A percentile compares a stretch with the other conserved stretches of the same genome.
Conservation (phyloP, 2,329 filamentous ascomycete genomes). For the Aspergillus sojae region DNA sequence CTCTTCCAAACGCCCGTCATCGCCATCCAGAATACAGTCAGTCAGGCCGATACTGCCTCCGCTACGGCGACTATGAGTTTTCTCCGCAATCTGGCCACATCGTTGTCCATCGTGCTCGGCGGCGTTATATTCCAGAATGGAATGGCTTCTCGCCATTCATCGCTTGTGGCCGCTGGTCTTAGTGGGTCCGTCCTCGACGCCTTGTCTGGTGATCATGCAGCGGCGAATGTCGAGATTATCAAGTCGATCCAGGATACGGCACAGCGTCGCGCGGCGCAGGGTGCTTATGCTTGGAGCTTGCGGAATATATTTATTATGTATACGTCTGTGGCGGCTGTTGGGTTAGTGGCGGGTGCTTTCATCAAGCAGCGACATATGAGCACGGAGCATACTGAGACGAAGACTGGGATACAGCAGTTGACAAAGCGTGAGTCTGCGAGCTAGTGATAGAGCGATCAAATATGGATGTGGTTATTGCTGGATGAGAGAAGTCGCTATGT, state of each 20-base stretch:
- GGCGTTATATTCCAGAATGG: constrained; percentile 77
- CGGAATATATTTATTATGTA: constrained; percentile 55
- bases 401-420: constrained; percentile 43
- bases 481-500: not conserved
- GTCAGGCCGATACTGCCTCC: constrained; percentile 51
- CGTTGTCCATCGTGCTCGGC: constrained; percentile 70
- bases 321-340: constrained; percentile 44
- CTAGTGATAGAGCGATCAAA: not conserved
- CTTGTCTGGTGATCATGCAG: constrained; percentile 46
- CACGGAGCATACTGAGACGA: constrained; percentile 55
- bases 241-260: constrained; percentile 37
- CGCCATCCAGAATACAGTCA: constrained; percentile 57
- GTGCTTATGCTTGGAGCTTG: constrained; percentile 52
- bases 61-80: constrained; percentile 58
- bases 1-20: constrained; percentile 60
- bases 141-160: constrained; percentile 20
- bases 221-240: constrained; percentile 50
- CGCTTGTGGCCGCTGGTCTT: constrained; percentile 57
- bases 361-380: constrained; percentile 50
- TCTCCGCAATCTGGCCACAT: constrained; percentile 68
- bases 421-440: not conserved
- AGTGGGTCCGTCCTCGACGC: constrained; percentile 21
- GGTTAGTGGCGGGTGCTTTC: constrained; percentile 48
- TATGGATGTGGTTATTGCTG: not conserved
- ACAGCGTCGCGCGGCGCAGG: constrained; percentile 42